Conservation (phyloP, 2,329 filamentous ascomycete genomes). For the Aspergillus luchuensis region DNA sequence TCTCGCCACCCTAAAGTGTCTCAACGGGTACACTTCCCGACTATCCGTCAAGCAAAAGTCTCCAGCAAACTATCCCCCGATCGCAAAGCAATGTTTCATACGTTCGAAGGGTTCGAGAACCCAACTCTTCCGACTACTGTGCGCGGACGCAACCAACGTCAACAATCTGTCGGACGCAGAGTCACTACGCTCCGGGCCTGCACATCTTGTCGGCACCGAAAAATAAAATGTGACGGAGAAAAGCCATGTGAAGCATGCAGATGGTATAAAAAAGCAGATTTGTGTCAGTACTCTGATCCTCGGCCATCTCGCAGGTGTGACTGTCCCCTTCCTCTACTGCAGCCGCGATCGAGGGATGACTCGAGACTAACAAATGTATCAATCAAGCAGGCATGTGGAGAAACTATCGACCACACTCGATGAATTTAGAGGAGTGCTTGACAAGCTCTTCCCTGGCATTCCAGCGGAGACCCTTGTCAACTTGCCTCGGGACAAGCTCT, state of each 20-base stretch:
- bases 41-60: background rate
- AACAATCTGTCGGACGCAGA: slow-evolving; percentile 36
- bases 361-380: slow-evolving; percentile 13
- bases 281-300: slow-evolving; percentile 80
- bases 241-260: slow-evolving; percentile 81
- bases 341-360: background rate
- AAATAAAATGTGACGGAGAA: slow-evolving; percentile 80
- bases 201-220: slow-evolving; percentile 75
- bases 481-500: slow-evolving; percentile 62
- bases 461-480: slow-evolving; percentile 53
- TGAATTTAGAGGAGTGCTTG: slow-evolving; percentile 65
- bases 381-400: slow-evolving; percentile 46
- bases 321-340: slow-evolving; percentile 3
- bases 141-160: slow-evolving; percentile 36
- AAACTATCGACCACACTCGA: slow-evolving; percentile 66
- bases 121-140: slow-evolving; percentile 31
- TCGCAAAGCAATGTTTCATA: slow-evolving; percentile 42
- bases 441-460: slow-evolving; percentile 64
- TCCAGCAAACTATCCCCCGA: background rate
- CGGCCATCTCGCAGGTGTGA: slow-evolving; percentile 73
- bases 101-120: slow-evolving; percentile 46
- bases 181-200: slow-evolving; percentile 58
- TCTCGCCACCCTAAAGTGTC: slow-evolving; percentile 12
- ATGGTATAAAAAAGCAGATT: slow-evolving; percentile 76
- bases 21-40: slow-evolving; percentile 13